Evolutionary conservation across 2,329 filamentous ascomycete genomes (phyloP).

Genomic region (Fusarium sublunatum): DNA sequence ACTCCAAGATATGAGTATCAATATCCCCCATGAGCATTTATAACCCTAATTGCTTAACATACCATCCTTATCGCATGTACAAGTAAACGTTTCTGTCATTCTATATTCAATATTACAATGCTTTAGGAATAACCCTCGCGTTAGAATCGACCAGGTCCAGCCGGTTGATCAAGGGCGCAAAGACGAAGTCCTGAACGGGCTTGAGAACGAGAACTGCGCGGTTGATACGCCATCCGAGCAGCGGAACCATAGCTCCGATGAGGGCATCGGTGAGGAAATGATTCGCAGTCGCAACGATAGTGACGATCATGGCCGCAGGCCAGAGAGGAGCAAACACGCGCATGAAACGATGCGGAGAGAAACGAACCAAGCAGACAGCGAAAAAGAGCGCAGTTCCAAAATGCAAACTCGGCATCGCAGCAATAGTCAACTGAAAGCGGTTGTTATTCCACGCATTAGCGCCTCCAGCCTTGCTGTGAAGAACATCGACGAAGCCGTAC

Average conservation of each 20-base stretch:
- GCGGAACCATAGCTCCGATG: constrained; percentile 50
- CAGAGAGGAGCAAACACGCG: constrained; percentile 55
- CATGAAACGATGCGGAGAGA: constrained; percentile 55
- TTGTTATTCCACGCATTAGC: constrained; percentile 57
- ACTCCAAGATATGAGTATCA: too few species aligned
- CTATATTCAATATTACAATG: constrained; percentile 11
- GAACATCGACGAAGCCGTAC: constrained; percentile 60
- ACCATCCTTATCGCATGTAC: too few species aligned
- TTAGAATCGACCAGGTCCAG: constrained; percentile 40
- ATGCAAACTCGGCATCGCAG: constrained; percentile 62
- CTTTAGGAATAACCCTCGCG: constrained; percentile 33
- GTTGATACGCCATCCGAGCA: constrained; percentile 51
- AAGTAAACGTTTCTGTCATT: not conserved
- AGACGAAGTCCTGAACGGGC: constrained; percentile 46
- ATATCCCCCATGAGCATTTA: too few species aligned
- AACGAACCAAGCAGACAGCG: constrained; percentile 50
- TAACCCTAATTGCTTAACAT: too few species aligned
- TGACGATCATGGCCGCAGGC: constrained; percentile 56
- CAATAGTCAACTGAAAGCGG: constrained; percentile 59
- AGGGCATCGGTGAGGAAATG: constrained; percentile 54
- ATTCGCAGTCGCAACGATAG: constrained; percentile 55
- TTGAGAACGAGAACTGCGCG: constrained; percentile 42
- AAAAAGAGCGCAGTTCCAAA: constrained; percentile 57
- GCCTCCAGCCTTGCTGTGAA: constrained; percentile 50
- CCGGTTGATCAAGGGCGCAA: constrained; percentile 41